These are phyloP conservation scores for Nannochloropsis gaditana DNA, from an alignment of 108 stramenopile genomes.

Conservation along the genomic window DNA sequence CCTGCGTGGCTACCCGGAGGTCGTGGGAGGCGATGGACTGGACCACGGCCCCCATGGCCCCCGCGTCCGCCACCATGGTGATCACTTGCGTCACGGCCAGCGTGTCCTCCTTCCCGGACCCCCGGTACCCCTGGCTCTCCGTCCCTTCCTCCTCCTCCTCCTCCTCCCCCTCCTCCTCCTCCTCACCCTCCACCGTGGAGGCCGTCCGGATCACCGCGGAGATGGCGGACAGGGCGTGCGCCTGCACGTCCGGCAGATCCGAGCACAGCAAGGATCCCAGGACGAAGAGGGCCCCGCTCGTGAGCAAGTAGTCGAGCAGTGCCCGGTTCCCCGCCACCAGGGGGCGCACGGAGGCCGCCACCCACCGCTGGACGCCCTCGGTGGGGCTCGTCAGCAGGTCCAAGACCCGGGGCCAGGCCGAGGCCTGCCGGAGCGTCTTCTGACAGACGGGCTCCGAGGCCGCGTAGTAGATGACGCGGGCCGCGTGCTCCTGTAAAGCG, in stretches of 20 bases:
- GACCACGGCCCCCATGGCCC: background rate
- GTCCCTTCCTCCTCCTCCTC: background rate
- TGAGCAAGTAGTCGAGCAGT: background rate
- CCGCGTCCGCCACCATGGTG: background rate
- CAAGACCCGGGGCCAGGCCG: background rate
- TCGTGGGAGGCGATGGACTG: background rate
- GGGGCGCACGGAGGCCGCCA: background rate
- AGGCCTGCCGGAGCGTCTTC: background rate
- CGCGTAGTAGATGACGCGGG: background rate
- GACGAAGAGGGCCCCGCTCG: background rate
- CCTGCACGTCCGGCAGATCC: background rate
- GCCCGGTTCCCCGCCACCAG: background rate
- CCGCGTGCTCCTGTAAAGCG: background rate
- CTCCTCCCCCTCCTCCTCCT: constrained; percentile 19
- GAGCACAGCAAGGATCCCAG: background rate
- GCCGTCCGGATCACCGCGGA: background rate
- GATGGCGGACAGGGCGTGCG: background rate
- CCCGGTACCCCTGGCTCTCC: background rate
- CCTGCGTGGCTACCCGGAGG: background rate
- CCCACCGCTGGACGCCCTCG: background rate
- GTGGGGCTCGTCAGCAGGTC: background rate
- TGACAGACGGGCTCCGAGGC: background rate
- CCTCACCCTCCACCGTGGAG: background rate
- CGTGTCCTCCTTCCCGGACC: background rate
- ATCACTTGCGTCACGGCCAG: background rate